Conservation (phyloP, 2,329 filamentous ascomycete species). For the Colletotrichum nymphaeae region DNA sequence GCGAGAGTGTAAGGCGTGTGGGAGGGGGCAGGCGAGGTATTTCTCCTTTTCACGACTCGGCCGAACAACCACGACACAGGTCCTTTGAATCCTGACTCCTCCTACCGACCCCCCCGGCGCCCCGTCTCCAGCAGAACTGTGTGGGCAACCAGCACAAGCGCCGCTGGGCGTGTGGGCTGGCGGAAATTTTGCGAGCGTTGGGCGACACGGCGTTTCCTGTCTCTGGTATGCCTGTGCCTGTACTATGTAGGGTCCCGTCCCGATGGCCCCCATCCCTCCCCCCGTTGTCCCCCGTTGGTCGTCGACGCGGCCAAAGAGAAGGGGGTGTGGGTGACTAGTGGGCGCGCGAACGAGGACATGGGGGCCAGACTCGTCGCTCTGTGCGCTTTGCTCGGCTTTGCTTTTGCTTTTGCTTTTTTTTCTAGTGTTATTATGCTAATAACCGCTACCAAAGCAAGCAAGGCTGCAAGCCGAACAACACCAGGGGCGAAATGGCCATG, state of each 20-base stretch:
- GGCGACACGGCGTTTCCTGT: slow-evolving; percentile 27
- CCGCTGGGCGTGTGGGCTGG: slow-evolving; percentile 23
- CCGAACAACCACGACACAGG: slow-evolving; percentile 8
- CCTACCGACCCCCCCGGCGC: background rate
- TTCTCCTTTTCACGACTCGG: slow-evolving; percentile 30
- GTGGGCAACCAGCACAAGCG: slow-evolving; percentile 7
- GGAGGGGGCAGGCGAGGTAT: slow-evolving; percentile 32
- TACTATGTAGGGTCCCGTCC: slow-evolving; percentile 6
- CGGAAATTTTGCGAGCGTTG: slow-evolving; percentile 27
- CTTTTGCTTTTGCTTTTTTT: slow-evolving; percentile 6
- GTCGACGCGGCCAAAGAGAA: slow-evolving; percentile 9
- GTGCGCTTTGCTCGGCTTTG: slow-evolving; percentile 7
- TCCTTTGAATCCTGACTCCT: background rate
- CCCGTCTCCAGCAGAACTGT: background rate
- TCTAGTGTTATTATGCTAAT: slow-evolving; percentile 13
- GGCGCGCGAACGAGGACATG: slow-evolving; percentile 11
- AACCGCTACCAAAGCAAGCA: background rate
- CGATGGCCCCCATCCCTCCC: background rate
- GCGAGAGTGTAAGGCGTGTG: background rate
- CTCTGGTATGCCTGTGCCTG: slow-evolving; percentile 8
- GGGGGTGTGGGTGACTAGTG: slow-evolving; percentile 4
- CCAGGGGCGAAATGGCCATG: background rate
- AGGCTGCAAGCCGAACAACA: background rate
- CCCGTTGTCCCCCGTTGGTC: slow-evolving; percentile 7
- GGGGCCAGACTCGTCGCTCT: slow-evolving; percentile 8